These are phyloP conservation scores for Pyrenophora teres DNA, from an alignment of 2,329 filamentous ascomycete species.

Conservation along the genomic window DNA sequence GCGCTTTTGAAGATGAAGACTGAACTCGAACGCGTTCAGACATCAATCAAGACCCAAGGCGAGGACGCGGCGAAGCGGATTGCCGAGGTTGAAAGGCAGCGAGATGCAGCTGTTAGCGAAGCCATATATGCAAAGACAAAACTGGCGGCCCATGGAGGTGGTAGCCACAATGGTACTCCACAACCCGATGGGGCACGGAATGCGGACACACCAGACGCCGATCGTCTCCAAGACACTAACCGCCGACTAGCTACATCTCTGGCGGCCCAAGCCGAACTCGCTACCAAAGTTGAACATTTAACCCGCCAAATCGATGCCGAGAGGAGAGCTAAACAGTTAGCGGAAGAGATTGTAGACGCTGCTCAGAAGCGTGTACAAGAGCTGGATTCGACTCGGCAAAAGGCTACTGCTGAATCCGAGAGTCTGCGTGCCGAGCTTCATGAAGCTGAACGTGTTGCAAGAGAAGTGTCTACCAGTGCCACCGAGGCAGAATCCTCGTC, in stretches of 20 bases:
- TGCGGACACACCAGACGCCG: slow-evolving; percentile 65
- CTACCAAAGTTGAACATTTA: slow-evolving; percentile 72
- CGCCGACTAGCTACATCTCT: slow-evolving; percentile 82
- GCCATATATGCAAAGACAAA: slow-evolving; percentile 95
- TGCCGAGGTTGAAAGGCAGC: slow-evolving; percentile 90
- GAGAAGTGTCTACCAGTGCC: slow-evolving; percentile 79
- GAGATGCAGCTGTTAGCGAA: slow-evolving; percentile 91
- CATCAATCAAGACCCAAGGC: slow-evolving; percentile 85
- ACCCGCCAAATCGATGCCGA: slow-evolving; percentile 78
- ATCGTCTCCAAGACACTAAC: slow-evolving; percentile 75
- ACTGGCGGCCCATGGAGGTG: slow-evolving; percentile 75
- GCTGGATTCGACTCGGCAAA: slow-evolving; percentile 81
- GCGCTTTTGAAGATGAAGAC: slow-evolving; percentile 88
- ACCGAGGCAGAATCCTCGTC: slow-evolving; percentile 76
- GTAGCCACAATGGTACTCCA: slow-evolving; percentile 65
- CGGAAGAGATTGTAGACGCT: slow-evolving; percentile 84
- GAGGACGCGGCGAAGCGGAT: slow-evolving; percentile 84
- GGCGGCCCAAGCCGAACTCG: slow-evolving; percentile 78
- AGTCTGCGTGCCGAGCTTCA: slow-evolving; percentile 85
- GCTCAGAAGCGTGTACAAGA: slow-evolving; percentile 83
- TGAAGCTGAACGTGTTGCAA: slow-evolving; percentile 72
- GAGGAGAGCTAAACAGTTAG: slow-evolving; percentile 76
- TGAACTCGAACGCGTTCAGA: slow-evolving; percentile 87
- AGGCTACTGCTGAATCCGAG: slow-evolving; percentile 82
- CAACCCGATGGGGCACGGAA: slow-evolving; percentile 60